phyloP scores from a whole-genome alignment of 1,284 basidiomycete genomes.

The Athelia sp. region DNA sequence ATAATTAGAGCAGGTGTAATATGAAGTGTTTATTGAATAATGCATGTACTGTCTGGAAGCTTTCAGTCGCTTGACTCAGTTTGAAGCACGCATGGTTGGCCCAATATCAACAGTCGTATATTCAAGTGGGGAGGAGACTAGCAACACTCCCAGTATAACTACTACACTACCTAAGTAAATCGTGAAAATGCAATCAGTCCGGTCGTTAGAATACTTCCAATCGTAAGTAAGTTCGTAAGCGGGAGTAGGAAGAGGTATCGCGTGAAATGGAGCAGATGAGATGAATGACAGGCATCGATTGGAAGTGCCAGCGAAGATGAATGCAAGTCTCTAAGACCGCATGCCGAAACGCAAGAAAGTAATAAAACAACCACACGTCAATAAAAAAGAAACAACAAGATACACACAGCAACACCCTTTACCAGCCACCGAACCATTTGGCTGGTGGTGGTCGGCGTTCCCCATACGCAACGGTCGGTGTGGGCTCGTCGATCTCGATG shows the following conservation, averaged over 20 bases:
- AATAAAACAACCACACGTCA: not conserved
- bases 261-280: not conserved
- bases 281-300: not conserved
- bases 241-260: not conserved
- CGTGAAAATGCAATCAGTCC: not conserved
- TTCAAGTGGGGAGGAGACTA: not conserved
- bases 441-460: conserved; percentile 2
- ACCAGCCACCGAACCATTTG: conserved; percentile 8
- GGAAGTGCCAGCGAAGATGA: not conserved
- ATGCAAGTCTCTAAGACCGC: not conserved
- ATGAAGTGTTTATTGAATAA: not conserved
- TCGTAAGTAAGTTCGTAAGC: not conserved
- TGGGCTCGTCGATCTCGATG: conserved; percentile 48
- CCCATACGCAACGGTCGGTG: conserved; percentile 4
- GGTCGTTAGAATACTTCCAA: conserved; percentile 1
- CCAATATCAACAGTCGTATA: not conserved
- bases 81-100: not conserved
- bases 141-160: not conserved
- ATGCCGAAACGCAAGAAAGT: not conserved
- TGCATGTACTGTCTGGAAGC: too few species aligned
- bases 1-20: not conserved
- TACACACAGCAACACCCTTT: not conserved
- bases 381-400: not conserved
- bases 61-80: too few species aligned
- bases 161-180: not conserved